Base-by-base conservation (phyloP, 331 rosid species). In the Quercus tomentella region DNA sequence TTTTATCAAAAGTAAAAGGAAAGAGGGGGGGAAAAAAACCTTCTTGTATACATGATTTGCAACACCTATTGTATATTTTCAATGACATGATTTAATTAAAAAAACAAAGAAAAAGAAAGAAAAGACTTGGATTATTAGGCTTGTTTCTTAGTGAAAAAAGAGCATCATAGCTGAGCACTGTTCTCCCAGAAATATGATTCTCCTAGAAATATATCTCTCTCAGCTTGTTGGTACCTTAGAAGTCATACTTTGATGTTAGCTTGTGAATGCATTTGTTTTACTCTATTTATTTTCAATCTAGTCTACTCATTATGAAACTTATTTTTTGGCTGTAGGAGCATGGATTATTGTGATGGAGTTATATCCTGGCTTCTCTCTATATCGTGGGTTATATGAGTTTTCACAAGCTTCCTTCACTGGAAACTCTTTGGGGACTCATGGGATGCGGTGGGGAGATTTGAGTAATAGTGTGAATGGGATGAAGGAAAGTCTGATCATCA, bases 321-420 rank as follows among this genome's bases (percentile, higher is more conserved):
- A 56, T 70, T 66, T 61, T 1, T 20, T 37, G 52, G 71, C 45
- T 80, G 76, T 83, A 95, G 99, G 88, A 81, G 92, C 77, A 22
- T 89, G 96, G 97, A 80, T 91, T 77, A 78, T 86, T 77, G 88
- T 77, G 37, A 43, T 95, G 82, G 99, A 95, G 87, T 77, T 91
- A 71, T 95, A 85, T 80, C 99, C 97, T 16, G 97, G 97, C 65
- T 93, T 95, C 87, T 73, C 95, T 73, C 82, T 95, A 56, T 90
- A 83, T 79, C 93, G 99, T 6, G 99, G 97, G 62, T 72, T 95
- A 43, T 92, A 90, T 77, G 99, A 95, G 87, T 89, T 95, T 68
- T 80, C 89, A 6, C 82, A 90, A 72, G 91, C 72, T 80, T 65
- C 97, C 65, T 65, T 75, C n/a, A 68, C 2, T 9, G 98, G 91